Conservation (phyloP, 108 stramenopile species). For the Asterionellopsis glacialis region DNA sequence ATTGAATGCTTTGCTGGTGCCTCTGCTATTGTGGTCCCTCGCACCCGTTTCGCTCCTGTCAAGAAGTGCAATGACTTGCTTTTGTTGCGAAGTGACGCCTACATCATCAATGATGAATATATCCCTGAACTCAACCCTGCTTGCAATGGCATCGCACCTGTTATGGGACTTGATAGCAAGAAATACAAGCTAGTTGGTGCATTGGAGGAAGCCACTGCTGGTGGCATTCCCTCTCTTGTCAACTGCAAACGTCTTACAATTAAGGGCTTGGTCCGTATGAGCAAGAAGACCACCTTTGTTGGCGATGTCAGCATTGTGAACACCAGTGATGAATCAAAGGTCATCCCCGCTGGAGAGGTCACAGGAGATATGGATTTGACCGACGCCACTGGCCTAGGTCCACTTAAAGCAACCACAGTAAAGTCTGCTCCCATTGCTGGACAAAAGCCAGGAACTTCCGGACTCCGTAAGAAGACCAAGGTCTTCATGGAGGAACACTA, state of each 20-base stretch:
- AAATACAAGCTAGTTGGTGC: constrained; percentile 94
- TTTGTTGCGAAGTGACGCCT: constrained; percentile 95
- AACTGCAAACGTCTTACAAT: constrained; percentile 85
- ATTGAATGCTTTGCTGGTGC: constrained; percentile 97
- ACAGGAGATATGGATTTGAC: constrained; percentile 87
- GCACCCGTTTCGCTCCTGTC: constrained; percentile 98
- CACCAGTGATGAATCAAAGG: constrained; percentile 87
- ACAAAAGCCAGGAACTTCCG: constrained; percentile 99
- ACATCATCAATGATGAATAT: constrained; percentile 78
- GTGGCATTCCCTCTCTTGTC: constrained; percentile 91
- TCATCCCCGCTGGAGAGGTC: constrained; percentile 79
- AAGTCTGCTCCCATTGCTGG: constrained; percentile 89
- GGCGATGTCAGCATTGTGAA: constrained; percentile 86
- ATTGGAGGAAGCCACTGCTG: constrained; percentile 84
- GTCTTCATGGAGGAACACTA: constrained; percentile 93
- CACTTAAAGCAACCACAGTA: constrained; percentile 73
- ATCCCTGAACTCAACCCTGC: constrained; percentile 88
- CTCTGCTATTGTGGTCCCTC: constrained; percentile 90
- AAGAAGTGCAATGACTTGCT: constrained; percentile 99
- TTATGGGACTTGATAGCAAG: constrained; percentile 89
- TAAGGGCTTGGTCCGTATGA: constrained; percentile 87
- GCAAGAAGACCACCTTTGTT: constrained; percentile 80
- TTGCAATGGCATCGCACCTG: constrained; percentile 80
- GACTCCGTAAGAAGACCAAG: constrained; percentile 98
- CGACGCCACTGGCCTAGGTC: constrained; percentile 78